Evolutionary conservation across 2,329 filamentous ascomycete genomes (phyloP), one percentile per base, ranked within the genome.

Genomic region (Neonectria neomacrospora): DNA sequence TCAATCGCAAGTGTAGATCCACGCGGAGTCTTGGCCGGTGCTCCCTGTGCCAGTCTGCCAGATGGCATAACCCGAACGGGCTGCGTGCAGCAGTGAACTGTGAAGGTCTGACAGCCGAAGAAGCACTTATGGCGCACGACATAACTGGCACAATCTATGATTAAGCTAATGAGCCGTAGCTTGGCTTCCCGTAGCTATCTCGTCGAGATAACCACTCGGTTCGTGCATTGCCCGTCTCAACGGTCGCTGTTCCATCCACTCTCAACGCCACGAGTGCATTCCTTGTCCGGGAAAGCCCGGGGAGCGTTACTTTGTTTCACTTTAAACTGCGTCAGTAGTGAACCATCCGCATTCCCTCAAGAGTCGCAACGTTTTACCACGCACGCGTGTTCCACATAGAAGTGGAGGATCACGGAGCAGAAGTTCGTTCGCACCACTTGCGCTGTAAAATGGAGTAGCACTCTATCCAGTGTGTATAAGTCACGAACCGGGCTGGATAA

Each of bases 121-220:
- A 63, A 61, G 65, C 61, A 61, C 50, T 64, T 66, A 41, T 41
- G 30, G 56, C 60, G 63, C 69, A 71, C 55, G 53, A 62, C 53
- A 65, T 63, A 52, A 22, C 10, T 26, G n/a, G 47, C 57, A 61
- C 53, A 50, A 50, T 11, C 26, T 10, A 32, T 34, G 47, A 34
- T 34, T 14, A n/a, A 50, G 47, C 54, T 47, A 41, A 20, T 20
- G 23, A 26, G 3, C 37, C 37, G n/a, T 41, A 41, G 37, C 8
- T 23, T 47, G 14, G 16, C 8, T 28, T 37, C n/a, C 37, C 6
- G 37, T 39, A 44, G 6, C 3, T 26, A 26, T 48, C 53, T 50
- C 41, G 41, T 54, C n/a, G 30, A 20, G 34, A 42, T 42, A 45
- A 47, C 28, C 16, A 53, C 18, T 58, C 23, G 44, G 34, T 37